Percentiles rank a stretch among this genome's conserved stretches.
phyloP scores from a whole-genome alignment of 345 rosid species.

The Nasturtium officinale region DNA sequence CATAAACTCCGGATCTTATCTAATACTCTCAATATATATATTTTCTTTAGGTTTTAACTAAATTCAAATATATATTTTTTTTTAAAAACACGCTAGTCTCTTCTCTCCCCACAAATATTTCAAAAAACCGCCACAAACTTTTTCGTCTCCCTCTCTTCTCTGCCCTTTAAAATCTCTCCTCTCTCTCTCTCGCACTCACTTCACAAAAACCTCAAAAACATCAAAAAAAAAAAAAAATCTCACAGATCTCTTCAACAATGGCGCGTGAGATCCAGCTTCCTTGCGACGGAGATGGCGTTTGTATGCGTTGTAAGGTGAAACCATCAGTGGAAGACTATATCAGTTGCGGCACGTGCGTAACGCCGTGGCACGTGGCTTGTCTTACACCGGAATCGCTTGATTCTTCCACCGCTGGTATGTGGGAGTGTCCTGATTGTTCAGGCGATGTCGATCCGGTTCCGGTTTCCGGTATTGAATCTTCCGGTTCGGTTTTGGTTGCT shows the following conservation, averaged over 20 bases:
- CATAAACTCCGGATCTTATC: too few relatives aligned
- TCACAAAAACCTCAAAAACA: not conserved
- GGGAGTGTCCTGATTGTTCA: slow-evolving; percentile 77
- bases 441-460: slow-evolving; percentile 7
- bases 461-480: not conserved
- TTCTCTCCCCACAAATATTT: not conserved
- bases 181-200: not conserved
- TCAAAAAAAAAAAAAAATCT: not conserved
- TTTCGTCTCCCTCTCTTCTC: not conserved
- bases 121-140: slow-evolving; percentile 1
- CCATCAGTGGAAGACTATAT: slow-evolving; percentile 58
- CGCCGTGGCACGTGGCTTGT: slow-evolving; percentile 80
- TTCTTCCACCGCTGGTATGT: slow-evolving; percentile 40
- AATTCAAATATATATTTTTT: not conserved
- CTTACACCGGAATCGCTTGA: slow-evolving; percentile 55
- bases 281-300: slow-evolving; percentile 63
- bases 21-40: too few relatives aligned
- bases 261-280: slow-evolving; percentile 58
- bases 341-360: slow-evolving; percentile 56
- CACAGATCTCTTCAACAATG: slow-evolving; percentile 35
- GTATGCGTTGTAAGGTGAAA: slow-evolving; percentile 60
- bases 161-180: not conserved
- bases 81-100: not conserved
- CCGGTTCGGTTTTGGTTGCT: slow-evolving; percentile 29
- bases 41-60: too few relatives aligned